A percentile compares a stretch with the other conserved stretches of the same genome.
Evolutionary conservation across 495 filamentous ascomycete species (phyloP).

Genomic region (Xylaria venustula): DNA sequence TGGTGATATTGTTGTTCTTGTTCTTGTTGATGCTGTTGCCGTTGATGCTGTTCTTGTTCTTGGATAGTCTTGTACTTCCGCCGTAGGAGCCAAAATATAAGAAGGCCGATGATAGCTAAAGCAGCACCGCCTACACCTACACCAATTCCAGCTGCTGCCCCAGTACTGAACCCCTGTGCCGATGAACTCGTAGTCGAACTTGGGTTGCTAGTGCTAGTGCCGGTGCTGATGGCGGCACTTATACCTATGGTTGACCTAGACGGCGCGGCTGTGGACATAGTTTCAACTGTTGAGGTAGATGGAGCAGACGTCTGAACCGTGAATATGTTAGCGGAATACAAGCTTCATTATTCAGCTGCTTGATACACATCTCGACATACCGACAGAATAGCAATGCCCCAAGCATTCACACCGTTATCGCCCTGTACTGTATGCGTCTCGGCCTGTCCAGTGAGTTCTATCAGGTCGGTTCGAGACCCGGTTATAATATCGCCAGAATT

Average conservation of each 20-base stretch:
- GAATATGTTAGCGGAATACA: too few relatives aligned
- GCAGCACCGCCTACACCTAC: not conserved
- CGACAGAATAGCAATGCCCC: conserved; percentile 1
- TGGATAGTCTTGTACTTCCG: not conserved
- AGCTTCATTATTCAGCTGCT: too few relatives aligned
- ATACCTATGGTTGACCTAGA: not conserved
- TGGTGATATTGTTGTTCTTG: too few relatives aligned
- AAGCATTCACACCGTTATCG: not conserved
- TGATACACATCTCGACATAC: not conserved
- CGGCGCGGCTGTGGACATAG: not conserved
- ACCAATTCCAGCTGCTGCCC: not conserved
- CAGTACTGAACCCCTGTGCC: not conserved
- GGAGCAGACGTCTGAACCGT: too few relatives aligned
- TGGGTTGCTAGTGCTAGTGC: not conserved
- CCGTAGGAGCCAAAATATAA: not conserved
- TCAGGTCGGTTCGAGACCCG: not conserved
- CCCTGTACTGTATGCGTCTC: not conserved
- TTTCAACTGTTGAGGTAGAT: too few relatives aligned
- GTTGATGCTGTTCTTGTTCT: not conserved
- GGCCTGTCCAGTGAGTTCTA: not conserved
- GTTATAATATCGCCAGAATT: not conserved
- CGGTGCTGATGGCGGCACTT: not conserved
- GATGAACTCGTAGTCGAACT: not conserved
- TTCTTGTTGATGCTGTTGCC: too few relatives aligned
- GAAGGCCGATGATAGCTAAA: not conserved